Conservation (phyloP, 176 grass and related monocot species). For the Tuctoria greenei region DNA sequence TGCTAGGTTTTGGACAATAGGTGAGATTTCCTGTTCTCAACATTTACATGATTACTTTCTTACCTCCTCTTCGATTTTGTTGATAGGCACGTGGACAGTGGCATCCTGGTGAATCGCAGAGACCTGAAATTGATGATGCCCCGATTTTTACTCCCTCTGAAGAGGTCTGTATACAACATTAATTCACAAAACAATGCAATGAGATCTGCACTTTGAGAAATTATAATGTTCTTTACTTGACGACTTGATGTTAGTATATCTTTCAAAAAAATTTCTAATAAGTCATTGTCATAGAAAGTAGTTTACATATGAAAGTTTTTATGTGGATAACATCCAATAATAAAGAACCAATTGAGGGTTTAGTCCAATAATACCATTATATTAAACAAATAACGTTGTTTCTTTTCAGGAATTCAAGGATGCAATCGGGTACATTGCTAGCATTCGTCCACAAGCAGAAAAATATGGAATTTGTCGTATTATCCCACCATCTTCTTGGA, state of each 20-base stretch:
- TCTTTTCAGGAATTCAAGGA: slow-evolving; percentile 84
- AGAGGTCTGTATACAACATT: slow-evolving; percentile 57
- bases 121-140: slow-evolving; percentile 78
- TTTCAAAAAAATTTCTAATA: neutral
- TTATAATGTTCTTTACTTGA: no score
- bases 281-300: neutral
- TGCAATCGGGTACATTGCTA: slow-evolving; percentile 75
- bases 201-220: no score
- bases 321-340: neutral
- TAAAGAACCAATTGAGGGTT: neutral
- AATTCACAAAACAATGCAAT: slow-evolving; percentile 15
- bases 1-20: neutral
- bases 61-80: neutral
- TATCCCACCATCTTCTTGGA: slow-evolving; percentile 83
- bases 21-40: neutral
- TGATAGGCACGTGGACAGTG: slow-evolving; percentile 46
- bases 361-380: neutral
- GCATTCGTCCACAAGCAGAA: slow-evolving; percentile 65
- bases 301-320: neutral
- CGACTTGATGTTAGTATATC: neutral
- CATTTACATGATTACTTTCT: neutral
- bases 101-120: slow-evolving; percentile 53
- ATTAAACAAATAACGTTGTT: slow-evolving; percentile 26
- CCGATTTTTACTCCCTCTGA: slow-evolving; percentile 84
- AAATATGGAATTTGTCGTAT: slow-evolving; percentile 91